Evolutionary conservation across 371 early-diverging fungal species (phyloP).

Genomic region (Mortierella sp.): DNA sequence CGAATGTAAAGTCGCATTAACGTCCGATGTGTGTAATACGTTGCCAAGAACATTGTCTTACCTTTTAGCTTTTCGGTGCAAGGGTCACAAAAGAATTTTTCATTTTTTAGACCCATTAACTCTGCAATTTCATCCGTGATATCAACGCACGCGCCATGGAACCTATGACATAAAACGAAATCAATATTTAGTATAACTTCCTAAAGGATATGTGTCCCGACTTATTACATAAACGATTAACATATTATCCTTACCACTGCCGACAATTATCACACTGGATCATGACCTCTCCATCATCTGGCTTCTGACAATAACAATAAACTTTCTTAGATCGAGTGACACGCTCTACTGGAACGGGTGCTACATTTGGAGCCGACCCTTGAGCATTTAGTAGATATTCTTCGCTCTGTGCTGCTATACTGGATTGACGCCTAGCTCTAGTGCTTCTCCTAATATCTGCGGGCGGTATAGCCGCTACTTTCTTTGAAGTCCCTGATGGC

Average conservation of each 20-base stretch:
- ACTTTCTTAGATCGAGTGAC: slow-evolving; percentile 65
- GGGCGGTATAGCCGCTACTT: neutral
- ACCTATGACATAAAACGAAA: slow-evolving; percentile 62
- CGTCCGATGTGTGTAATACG: neutral
- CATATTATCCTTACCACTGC: slow-evolving; percentile 73
- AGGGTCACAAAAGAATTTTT: slow-evolving; percentile 59
- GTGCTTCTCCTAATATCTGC: slow-evolving; percentile 41
- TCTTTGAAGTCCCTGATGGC: slow-evolving; percentile 1
- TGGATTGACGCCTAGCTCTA: slow-evolving; percentile 36
- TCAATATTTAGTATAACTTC: neutral
- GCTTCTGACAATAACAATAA: slow-evolving; percentile 79
- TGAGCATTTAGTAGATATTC: slow-evolving; percentile 33
- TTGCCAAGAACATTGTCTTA: slow-evolving; percentile 26
- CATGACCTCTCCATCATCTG: slow-evolving; percentile 82
- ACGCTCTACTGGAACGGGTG: slow-evolving; percentile 25
- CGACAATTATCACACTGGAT: slow-evolving; percentile 82
- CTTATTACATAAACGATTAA: neutral
- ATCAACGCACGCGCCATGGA: slow-evolving; percentile 79
- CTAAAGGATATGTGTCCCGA: neutral
- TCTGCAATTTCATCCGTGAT: slow-evolving; percentile 73
- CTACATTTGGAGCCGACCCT: neutral
- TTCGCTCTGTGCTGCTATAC: slow-evolving; percentile 34
- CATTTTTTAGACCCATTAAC: slow-evolving; percentile 62
- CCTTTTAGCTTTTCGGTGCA: slow-evolving; percentile 57
- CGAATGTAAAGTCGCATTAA: neutral